These are phyloP conservation scores for Waltiozyma sp. DNA, from an alignment of 1,139 yeast genomes.

Conservation along the genomic window DNA sequence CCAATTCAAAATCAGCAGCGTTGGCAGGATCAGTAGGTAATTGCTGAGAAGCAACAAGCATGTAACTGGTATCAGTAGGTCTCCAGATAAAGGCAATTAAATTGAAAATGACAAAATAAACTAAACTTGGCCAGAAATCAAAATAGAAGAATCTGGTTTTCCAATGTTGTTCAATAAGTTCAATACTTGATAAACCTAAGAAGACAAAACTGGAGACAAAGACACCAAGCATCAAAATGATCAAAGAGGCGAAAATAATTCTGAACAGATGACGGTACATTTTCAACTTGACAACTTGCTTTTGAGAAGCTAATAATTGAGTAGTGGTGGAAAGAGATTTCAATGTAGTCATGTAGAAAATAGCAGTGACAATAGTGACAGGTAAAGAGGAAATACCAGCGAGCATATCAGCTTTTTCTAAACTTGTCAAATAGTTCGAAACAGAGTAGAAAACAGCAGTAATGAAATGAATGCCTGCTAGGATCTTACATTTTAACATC, in stretches of 20 bases:
- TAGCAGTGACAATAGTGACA: constrained; percentile 54
- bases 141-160: constrained; percentile 78
- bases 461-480: constrained; percentile 63
- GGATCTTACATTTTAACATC: constrained; percentile 72
- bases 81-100: constrained; percentile 91
- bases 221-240: constrained; percentile 52
- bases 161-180: constrained; percentile 84
- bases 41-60: constrained; percentile 92
- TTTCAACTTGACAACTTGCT: constrained; percentile 81
- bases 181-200: constrained; percentile 63
- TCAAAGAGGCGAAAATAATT: constrained; percentile 56
- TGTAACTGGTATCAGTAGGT: constrained; percentile 90
- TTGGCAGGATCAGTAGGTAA: constrained; percentile 72
- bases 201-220: constrained; percentile 60
- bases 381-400: constrained; percentile 49
- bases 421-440: constrained; percentile 48
- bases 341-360: constrained; percentile 67
- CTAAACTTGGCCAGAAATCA: constrained; percentile 92
- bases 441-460: constrained; percentile 60
- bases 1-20: constrained; percentile 67
- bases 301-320: constrained; percentile 63
- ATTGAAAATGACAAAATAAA: constrained; percentile 75
- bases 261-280: constrained; percentile 76
- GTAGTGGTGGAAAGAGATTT: constrained; percentile 68
- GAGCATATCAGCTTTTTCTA: constrained; percentile 28